A percentile compares a stretch with the other conserved stretches of the same genome.
phyloP scores from a whole-genome alignment of 2,329 filamentous ascomycete genomes.

The Phialophora chinensis region DNA sequence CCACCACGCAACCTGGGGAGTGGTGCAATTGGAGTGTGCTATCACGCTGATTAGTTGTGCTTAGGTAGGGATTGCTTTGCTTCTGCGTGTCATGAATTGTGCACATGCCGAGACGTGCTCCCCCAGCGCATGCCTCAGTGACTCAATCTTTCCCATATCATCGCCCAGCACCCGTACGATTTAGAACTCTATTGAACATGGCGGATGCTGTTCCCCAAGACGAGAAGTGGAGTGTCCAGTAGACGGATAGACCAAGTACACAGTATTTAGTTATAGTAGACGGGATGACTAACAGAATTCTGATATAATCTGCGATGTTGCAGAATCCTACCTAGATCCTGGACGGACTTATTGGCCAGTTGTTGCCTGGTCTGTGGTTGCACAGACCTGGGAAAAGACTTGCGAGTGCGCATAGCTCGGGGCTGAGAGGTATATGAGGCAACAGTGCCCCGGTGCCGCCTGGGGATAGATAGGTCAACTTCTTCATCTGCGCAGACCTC shows the following conservation, averaged over 20 bases:
- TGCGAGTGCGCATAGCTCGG: not conserved
- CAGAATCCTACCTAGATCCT: not conserved
- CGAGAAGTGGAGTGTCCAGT: not conserved
- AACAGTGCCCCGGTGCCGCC: not conserved
- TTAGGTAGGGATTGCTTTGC: conserved; percentile 18
- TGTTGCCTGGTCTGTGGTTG: conserved; percentile 2
- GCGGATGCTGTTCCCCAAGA: not conserved
- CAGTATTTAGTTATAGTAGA: not conserved
- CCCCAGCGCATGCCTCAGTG: not conserved
- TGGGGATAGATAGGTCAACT: not conserved
- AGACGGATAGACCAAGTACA: not conserved
- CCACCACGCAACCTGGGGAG: conserved; percentile 14
- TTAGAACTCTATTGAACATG: not conserved
- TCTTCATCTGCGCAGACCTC: not conserved
- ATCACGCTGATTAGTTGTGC: conserved; percentile 29
- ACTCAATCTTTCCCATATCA: not conserved
- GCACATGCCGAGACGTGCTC: conserved; percentile 13
- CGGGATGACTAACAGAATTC: conserved; percentile 22
- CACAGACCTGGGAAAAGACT: conserved; percentile 2
- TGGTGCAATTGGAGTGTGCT: conserved; percentile 22
- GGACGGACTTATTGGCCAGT: conserved; percentile 5
- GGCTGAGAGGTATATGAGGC: conserved; percentile 10
- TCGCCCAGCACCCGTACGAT: not conserved
- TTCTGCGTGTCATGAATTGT: conserved; percentile 20
- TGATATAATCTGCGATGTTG: conserved; percentile 21